Percentiles rank a stretch among this genome's conserved stretches.
phyloP scores from a whole-genome alignment of 805 yeast genomes.

The Kodamaea restingae region DNA sequence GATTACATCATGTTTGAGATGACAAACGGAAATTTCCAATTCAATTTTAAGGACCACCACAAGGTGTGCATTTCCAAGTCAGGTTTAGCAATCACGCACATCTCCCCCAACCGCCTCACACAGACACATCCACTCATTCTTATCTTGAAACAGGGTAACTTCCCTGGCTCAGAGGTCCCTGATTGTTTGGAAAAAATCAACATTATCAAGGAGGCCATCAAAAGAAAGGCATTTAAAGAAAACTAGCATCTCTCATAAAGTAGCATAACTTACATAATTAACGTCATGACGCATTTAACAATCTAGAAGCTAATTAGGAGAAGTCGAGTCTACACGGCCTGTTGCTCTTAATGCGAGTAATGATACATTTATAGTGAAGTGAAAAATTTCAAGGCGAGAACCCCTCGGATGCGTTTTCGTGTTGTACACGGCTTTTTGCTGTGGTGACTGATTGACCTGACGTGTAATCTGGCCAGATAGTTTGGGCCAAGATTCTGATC shows the following conservation, averaged over 20 bases:
- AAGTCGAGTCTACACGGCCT: too few relatives aligned
- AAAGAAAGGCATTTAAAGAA: constrained; percentile 29
- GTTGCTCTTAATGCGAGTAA: not conserved
- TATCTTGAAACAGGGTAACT: constrained; percentile 40
- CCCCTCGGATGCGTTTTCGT: too few relatives aligned
- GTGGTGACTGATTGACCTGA: too few relatives aligned
- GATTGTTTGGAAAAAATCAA: constrained; percentile 39
- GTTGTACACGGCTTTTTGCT: too few relatives aligned
- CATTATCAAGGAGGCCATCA: constrained; percentile 63
- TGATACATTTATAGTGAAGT: not conserved
- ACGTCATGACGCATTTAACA: constrained; percentile 1
- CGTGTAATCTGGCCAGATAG: too few relatives aligned
- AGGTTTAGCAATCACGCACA: constrained; percentile 75
- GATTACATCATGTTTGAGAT: constrained; percentile 87
- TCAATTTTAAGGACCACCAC: constrained; percentile 93
- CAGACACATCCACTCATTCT: constrained; percentile 58
- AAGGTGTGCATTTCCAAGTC: constrained; percentile 75
- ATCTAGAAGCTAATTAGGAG: too few relatives aligned
- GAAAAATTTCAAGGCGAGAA: not conserved
- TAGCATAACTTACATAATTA: not conserved
- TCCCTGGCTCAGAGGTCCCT: constrained; percentile 38
- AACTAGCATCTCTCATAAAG: constrained; percentile 2
- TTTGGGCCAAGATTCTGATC: too few relatives aligned
- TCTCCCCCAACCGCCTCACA: constrained; percentile 71
- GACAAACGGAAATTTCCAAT: constrained; percentile 89